Evolutionary conservation across 2,329 filamentous ascomycete genomes (phyloP).

Genomic region (Geosmithia putterillii): DNA sequence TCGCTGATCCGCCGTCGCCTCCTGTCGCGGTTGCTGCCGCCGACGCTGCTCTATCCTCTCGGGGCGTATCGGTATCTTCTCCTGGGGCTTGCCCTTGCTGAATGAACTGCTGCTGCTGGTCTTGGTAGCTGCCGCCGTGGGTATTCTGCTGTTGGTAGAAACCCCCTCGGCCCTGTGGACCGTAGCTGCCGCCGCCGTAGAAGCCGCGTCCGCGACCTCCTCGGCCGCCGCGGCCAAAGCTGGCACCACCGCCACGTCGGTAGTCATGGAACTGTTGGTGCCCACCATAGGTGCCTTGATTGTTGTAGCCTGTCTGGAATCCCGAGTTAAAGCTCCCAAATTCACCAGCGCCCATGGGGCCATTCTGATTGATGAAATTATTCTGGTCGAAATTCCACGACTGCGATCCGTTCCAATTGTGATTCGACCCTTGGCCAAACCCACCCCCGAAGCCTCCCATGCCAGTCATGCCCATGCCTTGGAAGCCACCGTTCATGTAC

Average conservation of each 20-base stretch:
- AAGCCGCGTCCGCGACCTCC: slow-evolving; percentile 51
- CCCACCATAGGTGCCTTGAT: slow-evolving; percentile 69
- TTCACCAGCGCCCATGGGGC: slow-evolving; percentile 69
- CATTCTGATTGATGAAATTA: slow-evolving; percentile 86
- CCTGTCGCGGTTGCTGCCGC: not conserved
- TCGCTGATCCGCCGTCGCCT: not conserved
- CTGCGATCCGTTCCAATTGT: slow-evolving; percentile 71
- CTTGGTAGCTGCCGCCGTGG: slow-evolving; percentile 22
- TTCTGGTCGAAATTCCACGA: slow-evolving; percentile 77
- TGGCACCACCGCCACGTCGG: slow-evolving; percentile 39
- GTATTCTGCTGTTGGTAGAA: slow-evolving; percentile 20
- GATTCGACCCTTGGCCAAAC: slow-evolving; percentile 51
- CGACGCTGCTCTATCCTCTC: not conserved
- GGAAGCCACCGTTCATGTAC: slow-evolving; percentile 70
- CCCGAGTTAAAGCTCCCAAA: slow-evolving; percentile 69
- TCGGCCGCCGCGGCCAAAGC: slow-evolving; percentile 51
- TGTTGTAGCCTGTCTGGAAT: slow-evolving; percentile 60
- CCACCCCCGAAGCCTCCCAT: slow-evolving; percentile 66
- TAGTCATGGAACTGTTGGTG: slow-evolving; percentile 65
- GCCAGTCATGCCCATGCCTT: slow-evolving; percentile 65
- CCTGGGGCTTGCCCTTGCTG: slow-evolving; percentile 3
- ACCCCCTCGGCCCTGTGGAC: slow-evolving; percentile 38
- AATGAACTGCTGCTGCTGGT: slow-evolving; percentile 16
- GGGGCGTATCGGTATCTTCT: slow-evolving; percentile 1
- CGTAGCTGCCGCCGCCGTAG: slow-evolving; percentile 25